A percentile compares a stretch with the other conserved stretches of the same genome.
These are phyloP conservation scores for Colletotrichum somersetense DNA, from an alignment of 2,329 filamentous ascomycete species.

Conservation along the genomic window DNA sequence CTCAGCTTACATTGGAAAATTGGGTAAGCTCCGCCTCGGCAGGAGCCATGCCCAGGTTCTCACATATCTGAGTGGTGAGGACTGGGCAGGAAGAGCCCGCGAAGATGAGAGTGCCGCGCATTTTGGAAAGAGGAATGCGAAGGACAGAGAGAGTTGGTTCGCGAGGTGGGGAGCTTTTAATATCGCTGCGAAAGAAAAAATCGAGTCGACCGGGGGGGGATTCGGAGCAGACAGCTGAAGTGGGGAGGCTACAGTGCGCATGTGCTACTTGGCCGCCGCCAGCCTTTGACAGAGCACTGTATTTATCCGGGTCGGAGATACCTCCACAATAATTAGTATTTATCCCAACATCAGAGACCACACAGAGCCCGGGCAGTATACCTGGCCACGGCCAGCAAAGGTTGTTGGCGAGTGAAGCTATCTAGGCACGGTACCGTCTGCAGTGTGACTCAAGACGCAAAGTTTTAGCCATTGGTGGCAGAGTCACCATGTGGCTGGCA, in stretches of 20 bases:
- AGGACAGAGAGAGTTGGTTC: conserved; percentile 45
- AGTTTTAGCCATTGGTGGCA: too few species aligned
- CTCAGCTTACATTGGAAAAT: conserved; percentile 74
- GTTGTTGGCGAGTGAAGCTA: too few species aligned
- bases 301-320: conserved; percentile 31
- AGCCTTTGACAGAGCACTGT: not conserved
- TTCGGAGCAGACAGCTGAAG: not conserved
- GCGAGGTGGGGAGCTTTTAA: conserved; percentile 45
- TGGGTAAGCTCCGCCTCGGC: conserved; percentile 75
- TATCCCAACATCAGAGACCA: too few species aligned
- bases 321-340: too few species aligned
- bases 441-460: too few species aligned
- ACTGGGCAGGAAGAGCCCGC: conserved; percentile 75
- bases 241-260: conserved; percentile 30
- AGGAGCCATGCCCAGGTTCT: conserved; percentile 74
- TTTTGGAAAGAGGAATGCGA: conserved; percentile 52
- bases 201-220: conserved; percentile 34
- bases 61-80: conserved; percentile 75
- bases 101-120: conserved; percentile 77
- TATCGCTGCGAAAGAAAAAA: conserved; percentile 39
- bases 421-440: too few species aligned
- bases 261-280: not conserved
- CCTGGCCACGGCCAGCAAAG: too few species aligned
- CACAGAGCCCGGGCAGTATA: too few species aligned
- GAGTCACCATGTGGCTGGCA: too few species aligned